phyloP scores from a whole-genome alignment of 2,329 filamentous ascomycete species.

The Xylaria sp. region DNA sequence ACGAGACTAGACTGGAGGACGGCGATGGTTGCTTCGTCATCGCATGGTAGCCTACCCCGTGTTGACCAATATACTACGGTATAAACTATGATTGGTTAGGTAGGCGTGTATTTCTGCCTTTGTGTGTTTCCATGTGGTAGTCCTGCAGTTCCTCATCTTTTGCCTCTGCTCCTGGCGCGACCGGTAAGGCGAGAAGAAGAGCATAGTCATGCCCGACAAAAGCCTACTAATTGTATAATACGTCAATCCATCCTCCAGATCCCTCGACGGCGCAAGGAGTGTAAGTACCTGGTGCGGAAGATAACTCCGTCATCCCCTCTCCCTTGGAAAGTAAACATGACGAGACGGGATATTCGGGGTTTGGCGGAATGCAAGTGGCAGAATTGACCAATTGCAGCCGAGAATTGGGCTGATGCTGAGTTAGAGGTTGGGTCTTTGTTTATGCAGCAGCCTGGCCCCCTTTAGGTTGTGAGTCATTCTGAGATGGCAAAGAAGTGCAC shows the following conservation, averaged over 20 bases:
- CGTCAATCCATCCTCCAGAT: neutral
- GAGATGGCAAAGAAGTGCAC: slow-evolving; percentile 35
- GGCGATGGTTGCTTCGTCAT: slow-evolving; percentile 35
- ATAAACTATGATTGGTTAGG: neutral
- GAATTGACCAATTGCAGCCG: slow-evolving; percentile 45
- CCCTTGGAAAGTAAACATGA: neutral
- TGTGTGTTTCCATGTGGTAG: neutral
- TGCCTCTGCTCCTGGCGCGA: neutral
- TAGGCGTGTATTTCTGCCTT: too few relatives aligned
- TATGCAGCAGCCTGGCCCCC: slow-evolving; percentile 27
- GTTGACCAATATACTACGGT: neutral
- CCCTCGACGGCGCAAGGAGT: neutral
- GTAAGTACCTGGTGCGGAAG: neutral
- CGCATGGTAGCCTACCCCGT: slow-evolving; percentile 31
- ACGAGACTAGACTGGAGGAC: slow-evolving; percentile 16
- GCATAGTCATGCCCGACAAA: neutral
- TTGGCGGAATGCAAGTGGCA: slow-evolving; percentile 19
- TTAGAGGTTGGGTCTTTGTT: slow-evolving; percentile 27
- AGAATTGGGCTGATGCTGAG: slow-evolving; percentile 37
- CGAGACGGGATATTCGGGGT: slow-evolving; percentile 25
- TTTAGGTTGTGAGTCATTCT: slow-evolving; percentile 43
- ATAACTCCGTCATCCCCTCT: neutral
- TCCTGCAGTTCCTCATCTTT: neutral
- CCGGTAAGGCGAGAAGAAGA: slow-evolving; percentile 31
- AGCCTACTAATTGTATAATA: too few relatives aligned